Evolutionary conservation across 1,284 basidiomycete species (phyloP), one percentile per base, ranked within the genome.

Genomic region (Naganishia liquefaciens): DNA sequence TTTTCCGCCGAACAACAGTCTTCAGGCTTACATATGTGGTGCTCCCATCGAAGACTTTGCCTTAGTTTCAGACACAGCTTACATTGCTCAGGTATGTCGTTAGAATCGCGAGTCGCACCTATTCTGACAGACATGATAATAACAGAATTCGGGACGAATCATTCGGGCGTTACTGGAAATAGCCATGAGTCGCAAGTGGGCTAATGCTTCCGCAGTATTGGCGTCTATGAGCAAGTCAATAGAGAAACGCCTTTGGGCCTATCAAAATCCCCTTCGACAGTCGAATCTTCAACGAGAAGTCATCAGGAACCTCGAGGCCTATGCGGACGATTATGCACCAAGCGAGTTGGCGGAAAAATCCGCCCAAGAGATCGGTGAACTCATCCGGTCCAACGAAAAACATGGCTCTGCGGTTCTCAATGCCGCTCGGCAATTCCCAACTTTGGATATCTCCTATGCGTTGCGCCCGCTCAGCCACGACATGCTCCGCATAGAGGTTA

Each of bases 171-270:
- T 99, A 7, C 84, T 98, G 19, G 96, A 99, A 76, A 96, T 99
- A 47, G 91, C 91, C 0, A 85, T 99, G 70, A 92, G 90, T 74
- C 86, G 86, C 69, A 92, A 93, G 75, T 97, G 91, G 90, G 93
- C 93, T 0, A 87, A 84, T 68, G 87, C 87, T 28, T 86, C 90
- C 7, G 82, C 84, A 1, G 88, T 91, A 25, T 84, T 99, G 27
- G 88, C 96, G 82, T 88, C 89, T 21, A 86, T 99, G 79, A 92
- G 92, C 81, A 99, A 98, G 79, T 90, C 91, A 1, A 85, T 95
- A 66, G 92, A 95, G 77, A 89, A 90, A 73, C 87, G 92, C 21
- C 81, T 97, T 73, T 99, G 96, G 96, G 91, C 94, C 0, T 98
- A 90, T 76, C 90, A 95, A 61, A 91, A 99, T 70, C 96, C 95